These are phyloP conservation scores for Peronospora destructor DNA, from an alignment of 352 stramenopile species.

Conservation along the genomic window DNA sequence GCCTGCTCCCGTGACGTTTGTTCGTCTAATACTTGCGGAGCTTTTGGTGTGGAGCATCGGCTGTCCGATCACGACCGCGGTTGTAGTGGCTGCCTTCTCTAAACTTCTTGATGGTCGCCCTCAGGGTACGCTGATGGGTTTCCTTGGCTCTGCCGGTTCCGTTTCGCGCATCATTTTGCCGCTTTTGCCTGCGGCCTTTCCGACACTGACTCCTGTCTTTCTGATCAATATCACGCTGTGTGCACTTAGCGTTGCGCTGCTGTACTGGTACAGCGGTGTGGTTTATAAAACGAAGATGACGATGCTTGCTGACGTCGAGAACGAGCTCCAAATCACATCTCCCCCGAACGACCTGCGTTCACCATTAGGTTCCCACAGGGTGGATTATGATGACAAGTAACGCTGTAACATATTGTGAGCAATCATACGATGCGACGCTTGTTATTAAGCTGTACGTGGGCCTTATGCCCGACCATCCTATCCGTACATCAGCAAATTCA, in stretches of 20 bases:
- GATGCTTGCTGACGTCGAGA: conserved; percentile 40
- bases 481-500: neutral
- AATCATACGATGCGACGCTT: neutral
- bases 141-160: conserved; percentile 65
- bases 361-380: conserved; percentile 37
- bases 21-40: conserved; percentile 42
- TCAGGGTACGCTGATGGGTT: conserved; percentile 74
- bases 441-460: neutral
- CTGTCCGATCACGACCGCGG: conserved; percentile 68
- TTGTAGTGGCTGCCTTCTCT: conserved; percentile 69
- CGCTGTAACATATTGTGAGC: conserved; percentile 1
- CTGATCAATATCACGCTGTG: conserved; percentile 65
- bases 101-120: conserved; percentile 67
- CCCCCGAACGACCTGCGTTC: conserved; percentile 36
- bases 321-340: conserved; percentile 21
- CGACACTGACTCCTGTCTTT: conserved; percentile 65
- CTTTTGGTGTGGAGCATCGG: conserved; percentile 79
- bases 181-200: conserved; percentile 58
- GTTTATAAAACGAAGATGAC: conserved; percentile 47
- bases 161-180: conserved; percentile 71
- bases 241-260: conserved; percentile 41
- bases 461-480: neutral
- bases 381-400: conserved; percentile 31
- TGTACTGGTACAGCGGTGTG: conserved; percentile 66
- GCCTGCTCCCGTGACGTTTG: conserved; percentile 40